A percentile compares a stretch with the other conserved stretches of the same genome.
These are phyloP conservation scores for Salix suchowensis DNA, from an alignment of 345 rosid genomes.

Conservation along the genomic window DNA sequence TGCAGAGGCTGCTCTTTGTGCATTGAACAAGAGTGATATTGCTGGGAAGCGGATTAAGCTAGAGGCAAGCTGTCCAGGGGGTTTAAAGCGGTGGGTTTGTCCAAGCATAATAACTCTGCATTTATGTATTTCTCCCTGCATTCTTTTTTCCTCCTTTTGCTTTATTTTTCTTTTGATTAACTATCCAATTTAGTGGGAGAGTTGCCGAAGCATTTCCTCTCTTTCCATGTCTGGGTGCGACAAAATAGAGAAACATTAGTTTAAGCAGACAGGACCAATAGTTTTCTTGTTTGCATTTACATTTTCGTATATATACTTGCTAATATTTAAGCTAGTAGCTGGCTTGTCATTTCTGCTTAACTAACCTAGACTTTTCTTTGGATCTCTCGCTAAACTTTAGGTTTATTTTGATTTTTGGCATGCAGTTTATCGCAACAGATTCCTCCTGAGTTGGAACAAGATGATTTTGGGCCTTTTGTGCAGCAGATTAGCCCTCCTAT, in stretches of 20 bases:
- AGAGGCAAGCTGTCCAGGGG: slow-evolving; percentile 50
- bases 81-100: slow-evolving; percentile 38
- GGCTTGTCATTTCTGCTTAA: neutral
- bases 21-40: slow-evolving; percentile 57
- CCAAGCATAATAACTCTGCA: neutral
- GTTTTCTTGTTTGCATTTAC: neutral
- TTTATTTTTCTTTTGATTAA: neutral
- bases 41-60: slow-evolving; percentile 74
- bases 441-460: slow-evolving; percentile 29
- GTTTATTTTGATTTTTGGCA: neutral
- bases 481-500: slow-evolving; percentile 33
- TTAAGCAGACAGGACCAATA: neutral
- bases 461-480: slow-evolving; percentile 22
- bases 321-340: neutral
- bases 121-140: neutral
- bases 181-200: neutral
- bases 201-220: neutral
- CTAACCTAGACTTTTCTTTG: neutral
- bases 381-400: neutral
- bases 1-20: slow-evolving; percentile 68
- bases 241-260: neutral
- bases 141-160: neutral
- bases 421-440: slow-evolving; percentile 35
- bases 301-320: neutral
- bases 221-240: neutral